Evolutionary conservation across 2,329 filamentous ascomycete genomes (phyloP), one percentile per base, ranked within the genome.

Genomic region (Metarhizium anisopliae): DNA sequence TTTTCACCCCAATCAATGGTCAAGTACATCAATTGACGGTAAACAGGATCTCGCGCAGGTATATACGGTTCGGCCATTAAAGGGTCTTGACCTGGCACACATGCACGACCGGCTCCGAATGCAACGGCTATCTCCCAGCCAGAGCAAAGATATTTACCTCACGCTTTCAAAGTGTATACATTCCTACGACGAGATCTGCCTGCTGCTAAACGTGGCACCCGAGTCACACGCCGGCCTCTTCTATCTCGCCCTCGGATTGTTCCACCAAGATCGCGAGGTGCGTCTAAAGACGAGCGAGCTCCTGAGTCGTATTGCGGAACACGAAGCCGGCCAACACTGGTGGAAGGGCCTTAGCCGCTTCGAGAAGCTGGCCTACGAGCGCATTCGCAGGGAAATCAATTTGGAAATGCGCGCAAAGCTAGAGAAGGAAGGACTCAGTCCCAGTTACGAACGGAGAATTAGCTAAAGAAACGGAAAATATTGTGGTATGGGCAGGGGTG

Each of bases 291-390:
- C 90, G 2, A 86, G 90, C 1, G 89, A 89, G 58, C 74, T 99
- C 40, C 71, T 99, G 25, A 90, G 93, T 62, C 81, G 91, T 25
- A 85, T 99, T 55, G 82, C 85, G 61, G 85, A 87, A 56, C 93
- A 99, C 71, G 88, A 95, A 66, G 94, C 91, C 10, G 94, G 94
- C 2, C 82, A 91, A 65, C 90, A 97, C 72, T 97, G 94, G 80
- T 99, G 93, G 90, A 84, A 81, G 61, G 83, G 84, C 35, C 75
- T 99, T 51, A 94, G 91, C 56, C 80, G 90, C 49, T 99, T 96
- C 67, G 87, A 92, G 63, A 95, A 93, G 72, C 73, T 95, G 60
- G 93, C 89, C 3, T 96, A 87, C 65, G 85, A 87, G 61, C 81
- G 93, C 51, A 84, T 95, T 51, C 85, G 87, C 68, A 81, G 86